Percentiles rank a stretch among this genome's conserved stretches.
These are phyloP conservation scores for Talaromyces sp. DNA, from an alignment of 2,329 filamentous ascomycete genomes.

Conservation along the genomic window DNA sequence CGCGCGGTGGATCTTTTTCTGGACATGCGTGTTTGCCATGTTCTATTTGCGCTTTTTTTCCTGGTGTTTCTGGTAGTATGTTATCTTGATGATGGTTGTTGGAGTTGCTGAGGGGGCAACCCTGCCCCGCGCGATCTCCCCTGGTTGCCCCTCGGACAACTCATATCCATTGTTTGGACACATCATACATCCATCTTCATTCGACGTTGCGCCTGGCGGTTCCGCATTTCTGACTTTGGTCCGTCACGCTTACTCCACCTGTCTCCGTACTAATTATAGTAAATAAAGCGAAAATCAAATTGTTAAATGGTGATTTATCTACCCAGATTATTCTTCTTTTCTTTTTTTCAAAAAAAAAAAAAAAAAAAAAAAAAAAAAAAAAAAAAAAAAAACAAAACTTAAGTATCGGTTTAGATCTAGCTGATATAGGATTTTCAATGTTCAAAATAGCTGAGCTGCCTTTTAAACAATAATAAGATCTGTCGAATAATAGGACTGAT, in stretches of 20 bases:
- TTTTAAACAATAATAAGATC: too few species aligned
- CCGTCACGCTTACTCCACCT: background rate
- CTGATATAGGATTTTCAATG: too few species aligned
- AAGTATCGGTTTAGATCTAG: too few species aligned
- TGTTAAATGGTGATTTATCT: too few species aligned
- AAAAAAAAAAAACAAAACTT: too few species aligned
- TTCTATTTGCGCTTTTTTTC: background rate
- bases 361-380: too few species aligned
- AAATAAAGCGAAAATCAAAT: too few species aligned
- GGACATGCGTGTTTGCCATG: conserved; percentile 3
- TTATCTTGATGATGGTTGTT: background rate
- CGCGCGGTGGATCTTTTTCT: conserved; percentile 21
- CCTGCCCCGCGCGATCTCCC: background rate
- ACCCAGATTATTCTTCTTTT: too few species aligned
- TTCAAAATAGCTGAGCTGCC: too few species aligned
- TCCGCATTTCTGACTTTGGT: conserved; percentile 1
- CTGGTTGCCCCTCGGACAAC: background rate
- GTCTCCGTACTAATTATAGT: too few species aligned
- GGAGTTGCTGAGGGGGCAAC: background rate
- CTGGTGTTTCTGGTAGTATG: background rate
- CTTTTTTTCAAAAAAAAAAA: too few species aligned
- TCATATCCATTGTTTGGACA: background rate
- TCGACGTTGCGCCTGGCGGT: background rate
- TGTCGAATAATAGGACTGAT: too few species aligned
- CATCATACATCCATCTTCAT: background rate